Percentiles rank a stretch among this genome's conserved stretches.
These are phyloP conservation scores for Fusarium zealandicum DNA, from an alignment of 2,329 filamentous ascomycete genomes.

Conservation along the genomic window DNA sequence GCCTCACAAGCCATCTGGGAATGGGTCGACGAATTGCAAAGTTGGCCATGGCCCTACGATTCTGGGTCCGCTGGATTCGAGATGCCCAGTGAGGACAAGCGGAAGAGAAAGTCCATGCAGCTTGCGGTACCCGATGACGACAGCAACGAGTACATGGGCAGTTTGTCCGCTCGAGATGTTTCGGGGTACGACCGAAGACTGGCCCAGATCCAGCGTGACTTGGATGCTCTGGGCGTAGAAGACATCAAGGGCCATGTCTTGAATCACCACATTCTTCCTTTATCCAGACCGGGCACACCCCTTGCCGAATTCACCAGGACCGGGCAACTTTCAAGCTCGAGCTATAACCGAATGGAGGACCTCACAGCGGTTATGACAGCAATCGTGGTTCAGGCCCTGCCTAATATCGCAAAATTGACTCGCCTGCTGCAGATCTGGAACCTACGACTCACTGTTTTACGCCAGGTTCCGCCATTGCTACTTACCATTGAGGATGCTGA, in stretches of 20 bases:
- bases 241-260: constrained; percentile 90
- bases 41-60: constrained; percentile 64
- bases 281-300: constrained; percentile 49
- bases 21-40: constrained; percentile 76
- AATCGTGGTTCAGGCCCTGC: constrained; percentile 87
- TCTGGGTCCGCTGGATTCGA: constrained; percentile 63
- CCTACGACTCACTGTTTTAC: constrained; percentile 76
- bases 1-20: constrained; percentile 74
- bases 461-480: constrained; percentile 74
- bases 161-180: constrained; percentile 70
- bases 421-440: constrained; percentile 80
- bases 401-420: constrained; percentile 77
- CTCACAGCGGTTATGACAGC: constrained; percentile 89
- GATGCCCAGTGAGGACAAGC: constrained; percentile 51
- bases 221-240: constrained; percentile 78
- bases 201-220: constrained; percentile 73
- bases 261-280: constrained; percentile 75
- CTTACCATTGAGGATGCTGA: constrained; percentile 71
- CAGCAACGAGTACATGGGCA: constrained; percentile 67
- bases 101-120: constrained; percentile 48
- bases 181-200: constrained; percentile 74
- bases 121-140: constrained; percentile 32
- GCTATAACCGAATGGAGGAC: constrained; percentile 81
- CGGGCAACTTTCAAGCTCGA: constrained; percentile 56
- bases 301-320: constrained; percentile 42